Base-by-base conservation (phyloP, 768 basidiomycete species). In the Daedaleopsis sinensis region DNA sequence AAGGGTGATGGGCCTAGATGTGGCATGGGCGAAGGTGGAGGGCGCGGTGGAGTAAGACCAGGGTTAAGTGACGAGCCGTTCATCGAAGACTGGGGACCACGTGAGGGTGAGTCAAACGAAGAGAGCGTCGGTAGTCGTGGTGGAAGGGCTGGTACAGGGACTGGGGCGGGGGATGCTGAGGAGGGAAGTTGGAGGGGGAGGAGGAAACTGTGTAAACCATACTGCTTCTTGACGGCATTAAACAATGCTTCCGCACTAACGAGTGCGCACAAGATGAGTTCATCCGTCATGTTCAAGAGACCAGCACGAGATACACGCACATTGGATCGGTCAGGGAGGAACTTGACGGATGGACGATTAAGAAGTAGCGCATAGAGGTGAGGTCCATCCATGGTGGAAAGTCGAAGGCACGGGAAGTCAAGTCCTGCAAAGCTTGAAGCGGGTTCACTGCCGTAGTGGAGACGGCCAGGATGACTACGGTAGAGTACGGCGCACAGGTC, bases 211-310 rank as follows among this genome's bases (percentile, higher is more conserved):
- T 94, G 87, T 15, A 93, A 76, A 16, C 91, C 92, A 73, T 84
- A 90, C 71, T 93, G 92, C 72, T 91, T 93, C 81, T 91, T 94
- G 58, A 91, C 87, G 1, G 92, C 93, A 67, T 94, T 94, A 72
- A 87, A 89, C 15, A 94, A 79, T 12, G 93, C 90, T 38, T 78
- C 81, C 32, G 89, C 88, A 76, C 93, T 94, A 67, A 13, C 60
- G 55, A 21, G 27, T 11, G 47, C n/a, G n/a, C 46, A 60, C 18
- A 55, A 55, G 38, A 24, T 52, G 19, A n/a, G 43, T 57, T 46
- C 32, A 16, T 46, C 1, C 27, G 57, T 37, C 51, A 47, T n/a
- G n/a, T n/a, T n/a, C n/a, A 64, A n/a, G 42, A 23, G 32, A 44
- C 50, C 19, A 24, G 18, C 4, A 19, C 43, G 48, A 27, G 21